Percentiles rank a stretch among this genome's conserved stretches.
Conservation (phyloP, 345 rosid genomes). For the Eucalyptus grandis region DNA sequence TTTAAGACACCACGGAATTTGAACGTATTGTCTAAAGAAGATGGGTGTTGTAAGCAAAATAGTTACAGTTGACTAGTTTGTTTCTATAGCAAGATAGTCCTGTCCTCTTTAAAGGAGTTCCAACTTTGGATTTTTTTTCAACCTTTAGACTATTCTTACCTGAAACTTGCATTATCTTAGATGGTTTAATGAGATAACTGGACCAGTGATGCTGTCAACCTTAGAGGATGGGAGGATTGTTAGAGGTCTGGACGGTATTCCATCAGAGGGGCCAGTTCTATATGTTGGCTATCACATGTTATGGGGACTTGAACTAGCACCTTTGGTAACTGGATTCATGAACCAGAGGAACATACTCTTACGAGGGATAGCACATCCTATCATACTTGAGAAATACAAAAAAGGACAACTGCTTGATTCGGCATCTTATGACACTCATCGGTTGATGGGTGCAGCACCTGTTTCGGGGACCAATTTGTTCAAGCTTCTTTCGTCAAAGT, state of each 20-base stretch:
- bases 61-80: not conserved
- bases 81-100: not conserved
- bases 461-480: slow-evolving; percentile 42
- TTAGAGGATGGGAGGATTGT: slow-evolving; percentile 50
- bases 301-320: slow-evolving; percentile 41
- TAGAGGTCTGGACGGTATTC: slow-evolving; percentile 61
- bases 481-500: slow-evolving; percentile 44
- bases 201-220: slow-evolving; percentile 71
- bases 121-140: not conserved
- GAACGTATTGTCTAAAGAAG: not conserved
- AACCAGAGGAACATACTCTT: slow-evolving; percentile 43
- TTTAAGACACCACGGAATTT: not conserved
- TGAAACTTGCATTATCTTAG: slow-evolving; percentile 1
- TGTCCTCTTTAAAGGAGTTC: not conserved
- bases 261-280: slow-evolving; percentile 69
- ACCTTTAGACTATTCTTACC: not conserved
- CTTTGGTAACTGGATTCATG: slow-evolving; percentile 22
- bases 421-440: slow-evolving; percentile 21
- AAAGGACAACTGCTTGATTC: slow-evolving; percentile 13
- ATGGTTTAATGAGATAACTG: slow-evolving; percentile 7
- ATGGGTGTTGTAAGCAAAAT: not conserved
- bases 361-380: slow-evolving; percentile 63
- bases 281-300: slow-evolving; percentile 75
- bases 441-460: slow-evolving; percentile 60
- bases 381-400: slow-evolving; percentile 18